Evolutionary conservation across 495 filamentous ascomycete species (phyloP).

Genomic region (Penicillium bovifimosum): DNA sequence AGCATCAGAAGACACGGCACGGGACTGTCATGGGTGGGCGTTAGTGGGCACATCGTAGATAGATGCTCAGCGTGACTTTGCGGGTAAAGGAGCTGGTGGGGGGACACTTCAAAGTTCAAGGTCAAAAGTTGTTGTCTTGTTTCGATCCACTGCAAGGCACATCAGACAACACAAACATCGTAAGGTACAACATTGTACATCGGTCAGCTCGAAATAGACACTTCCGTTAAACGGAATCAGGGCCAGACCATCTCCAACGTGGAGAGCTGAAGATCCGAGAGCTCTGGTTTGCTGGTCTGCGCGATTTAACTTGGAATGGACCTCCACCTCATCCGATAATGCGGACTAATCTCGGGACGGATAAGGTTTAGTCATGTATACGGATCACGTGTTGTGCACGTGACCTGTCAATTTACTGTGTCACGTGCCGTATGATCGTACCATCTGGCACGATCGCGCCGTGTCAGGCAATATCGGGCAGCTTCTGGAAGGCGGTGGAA

Average conservation of each 20-base stretch:
- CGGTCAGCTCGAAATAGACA: background rate
- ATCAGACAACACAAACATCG: background rate
- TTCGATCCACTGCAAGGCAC: conserved; percentile 13
- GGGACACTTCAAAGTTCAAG: background rate
- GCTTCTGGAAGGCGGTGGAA: conserved; percentile 45
- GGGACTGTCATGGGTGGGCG: conserved; percentile 2
- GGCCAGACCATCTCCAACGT: conserved; percentile 1
- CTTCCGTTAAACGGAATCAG: background rate
- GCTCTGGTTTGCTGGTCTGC: background rate
- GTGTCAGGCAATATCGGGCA: conserved; percentile 7
- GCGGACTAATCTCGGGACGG: background rate
- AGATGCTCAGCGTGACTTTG: background rate
- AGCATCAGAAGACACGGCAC: background rate
- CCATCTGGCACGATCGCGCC: background rate
- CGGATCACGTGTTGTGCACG: background rate
- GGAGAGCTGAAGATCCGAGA: background rate
- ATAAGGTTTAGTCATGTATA: background rate
- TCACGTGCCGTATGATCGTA: background rate
- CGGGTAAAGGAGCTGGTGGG: background rate
- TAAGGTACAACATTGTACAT: no score
- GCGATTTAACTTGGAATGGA: conserved; percentile 2
- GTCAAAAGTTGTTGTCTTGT: background rate
- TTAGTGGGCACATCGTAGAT: conserved; percentile 12
- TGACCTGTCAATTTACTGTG: background rate
- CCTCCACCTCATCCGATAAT: no score